These are phyloP conservation scores for Pugionium cornutum DNA, from an alignment of 345 rosid species.

Conservation along the genomic window DNA sequence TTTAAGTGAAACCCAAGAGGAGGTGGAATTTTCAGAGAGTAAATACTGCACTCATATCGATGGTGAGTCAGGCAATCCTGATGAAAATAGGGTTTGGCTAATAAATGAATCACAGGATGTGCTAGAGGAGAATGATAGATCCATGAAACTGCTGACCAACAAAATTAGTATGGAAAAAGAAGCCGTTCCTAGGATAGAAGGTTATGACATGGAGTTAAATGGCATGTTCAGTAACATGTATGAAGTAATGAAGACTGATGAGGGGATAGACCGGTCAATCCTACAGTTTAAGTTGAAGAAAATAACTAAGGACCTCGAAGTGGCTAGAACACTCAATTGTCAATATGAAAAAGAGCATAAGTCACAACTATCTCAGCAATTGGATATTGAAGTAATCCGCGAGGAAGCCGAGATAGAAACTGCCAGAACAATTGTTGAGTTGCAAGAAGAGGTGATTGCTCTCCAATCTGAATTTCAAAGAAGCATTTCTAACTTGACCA, in stretches of 20 bases:
- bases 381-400: constrained; percentile 60
- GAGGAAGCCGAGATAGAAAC: constrained; percentile 89
- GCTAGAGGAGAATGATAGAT: constrained; percentile 50
- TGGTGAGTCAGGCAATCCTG: constrained; percentile 37
- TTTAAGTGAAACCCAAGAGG: constrained; percentile 47
- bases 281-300: constrained; percentile 56
- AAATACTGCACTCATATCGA: constrained; percentile 36
- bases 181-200: constrained; percentile 35
- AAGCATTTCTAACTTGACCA: constrained; percentile 47
- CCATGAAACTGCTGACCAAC: constrained; percentile 44
- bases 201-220: constrained; percentile 34
- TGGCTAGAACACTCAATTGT: constrained; percentile 53
- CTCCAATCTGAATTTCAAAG: constrained; percentile 65
- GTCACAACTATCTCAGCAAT: constrained; percentile 58
- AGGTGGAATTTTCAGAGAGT: constrained; percentile 37
- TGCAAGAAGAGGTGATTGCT: constrained; percentile 71
- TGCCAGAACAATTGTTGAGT: constrained; percentile 68
- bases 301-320: constrained; percentile 59
- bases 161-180: constrained; percentile 43
- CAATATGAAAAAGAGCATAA: constrained; percentile 58
- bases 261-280: constrained; percentile 40
- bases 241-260: constrained; percentile 31
- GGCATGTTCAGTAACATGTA: constrained; percentile 33
- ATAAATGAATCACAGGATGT: constrained; percentile 47
- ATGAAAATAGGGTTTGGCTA: constrained; percentile 37